A percentile compares a stretch with the other conserved stretches of the same genome.
These are phyloP conservation scores for Trichosporon sp. DNA, from an alignment of 1,284 basidiomycete genomes.

Conservation along the genomic window DNA sequence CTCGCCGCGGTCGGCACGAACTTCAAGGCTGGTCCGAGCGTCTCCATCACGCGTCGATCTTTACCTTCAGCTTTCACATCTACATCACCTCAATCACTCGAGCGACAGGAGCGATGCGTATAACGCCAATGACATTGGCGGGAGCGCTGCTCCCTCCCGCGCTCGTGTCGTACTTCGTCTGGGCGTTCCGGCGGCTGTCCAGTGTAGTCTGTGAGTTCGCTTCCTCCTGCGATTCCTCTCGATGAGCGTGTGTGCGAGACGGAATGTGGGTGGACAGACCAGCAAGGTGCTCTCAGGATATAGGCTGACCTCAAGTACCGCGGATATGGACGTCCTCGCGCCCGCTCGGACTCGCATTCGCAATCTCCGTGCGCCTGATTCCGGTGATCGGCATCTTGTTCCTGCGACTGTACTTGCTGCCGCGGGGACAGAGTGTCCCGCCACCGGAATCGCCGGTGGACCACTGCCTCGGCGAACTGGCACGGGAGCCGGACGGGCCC, in stretches of 20 bases:
- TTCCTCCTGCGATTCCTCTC: background rate
- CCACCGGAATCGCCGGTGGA: constrained; percentile 29
- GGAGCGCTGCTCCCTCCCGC: constrained; percentile 30
- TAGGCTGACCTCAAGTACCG: background rate
- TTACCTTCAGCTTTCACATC: too few relatives aligned
- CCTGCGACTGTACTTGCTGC: constrained; percentile 39
- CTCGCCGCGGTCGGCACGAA: background rate
- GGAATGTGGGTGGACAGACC: background rate
- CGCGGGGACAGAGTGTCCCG: constrained; percentile 26
- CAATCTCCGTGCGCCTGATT: constrained; percentile 19
- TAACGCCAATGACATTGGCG: background rate
- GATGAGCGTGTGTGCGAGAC: background rate
- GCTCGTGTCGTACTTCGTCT: constrained; percentile 32
- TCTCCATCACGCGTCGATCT: background rate
- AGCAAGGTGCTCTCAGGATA: background rate
- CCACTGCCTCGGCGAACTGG: constrained; percentile 17
- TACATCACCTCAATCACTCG: background rate
- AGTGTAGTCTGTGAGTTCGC: background rate
- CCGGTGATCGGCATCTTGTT: constrained; percentile 21
- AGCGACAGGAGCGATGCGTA: background rate
- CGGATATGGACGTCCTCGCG: background rate
- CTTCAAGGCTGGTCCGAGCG: background rate
- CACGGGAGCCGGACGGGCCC: background rate
- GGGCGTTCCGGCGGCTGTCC: constrained; percentile 11
- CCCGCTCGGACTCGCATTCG: background rate